Conservation (phyloP, 2,329 filamentous ascomycete species). For the Penicillium sp. region DNA sequence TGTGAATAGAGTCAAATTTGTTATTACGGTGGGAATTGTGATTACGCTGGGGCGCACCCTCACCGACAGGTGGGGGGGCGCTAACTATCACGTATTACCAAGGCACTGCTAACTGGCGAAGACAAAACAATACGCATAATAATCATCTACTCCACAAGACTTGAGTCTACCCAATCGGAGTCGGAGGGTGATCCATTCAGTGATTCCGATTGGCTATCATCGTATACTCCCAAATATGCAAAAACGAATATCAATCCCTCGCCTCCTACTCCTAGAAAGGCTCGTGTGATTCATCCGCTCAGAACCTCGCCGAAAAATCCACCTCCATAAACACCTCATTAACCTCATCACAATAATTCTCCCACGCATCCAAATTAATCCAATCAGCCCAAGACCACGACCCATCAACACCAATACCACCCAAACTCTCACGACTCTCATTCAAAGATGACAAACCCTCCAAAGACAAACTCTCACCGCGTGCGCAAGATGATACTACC, state of each 20-base stretch:
- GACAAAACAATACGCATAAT: too few species aligned
- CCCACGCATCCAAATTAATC: constrained; percentile 17
- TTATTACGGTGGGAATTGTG: too few species aligned
- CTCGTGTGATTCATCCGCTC: too few species aligned
- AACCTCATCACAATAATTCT: constrained; percentile 19
- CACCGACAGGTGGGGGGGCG: too few species aligned
- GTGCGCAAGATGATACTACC: too few species aligned
- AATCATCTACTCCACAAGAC: background rate
- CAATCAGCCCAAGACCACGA: constrained; percentile 16
- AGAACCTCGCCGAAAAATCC: background rate
- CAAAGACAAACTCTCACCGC: background rate
- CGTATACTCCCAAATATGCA: background rate
- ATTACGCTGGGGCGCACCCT: too few species aligned
- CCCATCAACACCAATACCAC: background rate
- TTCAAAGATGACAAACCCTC: background rate
- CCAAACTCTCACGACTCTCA: background rate
- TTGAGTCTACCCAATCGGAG: background rate
- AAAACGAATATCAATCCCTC: background rate
- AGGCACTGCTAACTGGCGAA: too few species aligned
- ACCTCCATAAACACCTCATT: constrained; percentile 13
- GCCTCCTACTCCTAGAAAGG: too few species aligned
- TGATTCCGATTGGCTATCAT: background rate
- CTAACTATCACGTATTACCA: too few species aligned
- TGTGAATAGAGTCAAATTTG: too few species aligned
- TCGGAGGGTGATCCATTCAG: background rate